These are phyloP conservation scores for Chaetomium sp. DNA, from an alignment of 2,329 filamentous ascomycete species.

Conservation along the genomic window DNA sequence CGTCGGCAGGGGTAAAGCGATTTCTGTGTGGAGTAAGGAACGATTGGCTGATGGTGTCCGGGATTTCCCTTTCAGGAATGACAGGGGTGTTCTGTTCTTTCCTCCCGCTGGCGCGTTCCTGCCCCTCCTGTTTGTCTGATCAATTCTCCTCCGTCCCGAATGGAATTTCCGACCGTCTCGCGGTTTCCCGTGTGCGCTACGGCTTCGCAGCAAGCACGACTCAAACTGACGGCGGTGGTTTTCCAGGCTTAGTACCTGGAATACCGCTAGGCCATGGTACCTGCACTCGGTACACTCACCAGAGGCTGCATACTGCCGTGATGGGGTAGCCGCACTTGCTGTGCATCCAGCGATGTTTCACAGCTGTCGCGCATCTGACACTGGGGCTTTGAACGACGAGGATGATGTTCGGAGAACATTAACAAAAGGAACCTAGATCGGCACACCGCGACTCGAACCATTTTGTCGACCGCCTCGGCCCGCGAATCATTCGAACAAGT, in stretches of 20 bases:
- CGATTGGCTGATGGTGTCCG: constrained; percentile 2
- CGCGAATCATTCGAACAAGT: constrained; percentile 12
- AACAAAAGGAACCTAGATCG: background rate
- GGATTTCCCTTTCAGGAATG: constrained; percentile 4
- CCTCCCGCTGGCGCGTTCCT: background rate
- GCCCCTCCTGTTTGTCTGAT: background rate
- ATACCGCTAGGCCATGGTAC: too few relatives aligned
- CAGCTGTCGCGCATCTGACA: background rate
- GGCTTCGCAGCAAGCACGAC: background rate
- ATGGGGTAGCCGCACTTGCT: background rate
- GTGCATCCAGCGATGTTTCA: constrained; percentile 11
- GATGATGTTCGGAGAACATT: background rate
- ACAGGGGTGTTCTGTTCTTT: background rate
- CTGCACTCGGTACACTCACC: background rate
- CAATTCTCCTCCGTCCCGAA: background rate
- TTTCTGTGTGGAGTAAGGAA: too few relatives aligned
- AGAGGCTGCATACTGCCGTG: background rate
- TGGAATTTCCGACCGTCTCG: background rate
- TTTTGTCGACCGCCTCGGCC: background rate
- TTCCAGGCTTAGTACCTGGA: background rate
- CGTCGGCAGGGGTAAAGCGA: constrained; percentile 3
- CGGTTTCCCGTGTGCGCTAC: background rate
- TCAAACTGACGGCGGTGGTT: background rate
- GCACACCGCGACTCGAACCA: background rate
- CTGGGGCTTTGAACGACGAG: background rate